Base-by-base conservation (phyloP, 2,329 filamentous ascomycete species). In the Emydomyces testavorans region DNA sequence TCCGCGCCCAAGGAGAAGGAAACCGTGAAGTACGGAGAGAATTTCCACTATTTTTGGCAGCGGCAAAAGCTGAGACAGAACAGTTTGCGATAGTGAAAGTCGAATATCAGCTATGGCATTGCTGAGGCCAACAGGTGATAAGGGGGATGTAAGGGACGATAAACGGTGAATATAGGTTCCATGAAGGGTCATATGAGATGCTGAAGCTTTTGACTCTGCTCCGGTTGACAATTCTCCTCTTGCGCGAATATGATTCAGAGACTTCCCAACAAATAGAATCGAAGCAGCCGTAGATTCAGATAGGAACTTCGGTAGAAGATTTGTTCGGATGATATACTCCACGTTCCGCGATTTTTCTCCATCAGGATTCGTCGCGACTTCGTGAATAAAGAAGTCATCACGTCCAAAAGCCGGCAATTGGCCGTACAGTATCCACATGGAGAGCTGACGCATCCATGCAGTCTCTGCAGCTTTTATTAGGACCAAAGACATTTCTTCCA, bases 381-480 rank as follows among this genome's bases (percentile, higher is more conserved):
- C 60, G 29, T 76, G 75, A 26, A 96, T 78, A 61, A 94, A 94
- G 62, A 96, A 96, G 65, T 96, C 90, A n/a, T 77, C 74, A 4
- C 74, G 76, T 2, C 86, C 87, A 61, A 85, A 81, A 11, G 75
- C 76, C 0, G 90, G 89, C 49, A 94, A 67, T 43, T 83, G 79
- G 4, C 92, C 92, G 62, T 94, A 93, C 11, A 96, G 67, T 6
- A 96, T 75, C 90, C 90, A 98, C 21, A 85, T 84, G 3, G 87
- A 85, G 8, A 93, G 74, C 60, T 94, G 88, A 63, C 87, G 85
- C 60, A 96, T 70, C 92, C 92, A 98, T 6, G 89, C 84, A 24
- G 78, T 83, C 67, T 98, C 90, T 0, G 88, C 89, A 18, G 86
- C 72, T 11, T 72, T 76, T n/a, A 86, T 76, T 29, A 96, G 69